Evolutionary conservation across 768 basidiomycete genomes (phyloP), one percentile per base, ranked within the genome.

Genomic region (Mrakia frigida): DNA sequence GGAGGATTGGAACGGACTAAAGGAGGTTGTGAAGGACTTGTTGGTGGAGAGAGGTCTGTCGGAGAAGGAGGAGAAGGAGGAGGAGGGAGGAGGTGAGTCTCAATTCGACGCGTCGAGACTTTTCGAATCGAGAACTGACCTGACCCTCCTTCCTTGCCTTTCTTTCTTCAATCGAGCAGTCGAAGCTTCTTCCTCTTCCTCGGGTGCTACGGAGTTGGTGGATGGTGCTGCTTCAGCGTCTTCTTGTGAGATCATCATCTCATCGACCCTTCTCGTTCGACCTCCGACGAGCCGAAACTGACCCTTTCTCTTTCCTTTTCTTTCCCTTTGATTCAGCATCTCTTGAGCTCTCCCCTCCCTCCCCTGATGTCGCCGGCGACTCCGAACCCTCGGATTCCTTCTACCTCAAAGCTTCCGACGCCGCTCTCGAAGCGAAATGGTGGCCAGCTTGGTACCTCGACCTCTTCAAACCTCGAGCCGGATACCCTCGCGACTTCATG

Each of bases 361-460:
- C 69, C 1, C n/a, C 3, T 9, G 52, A 59, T 1, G 33, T 10
- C 53, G 52, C 59, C 35, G 70, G 39, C 5, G 70, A 72, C 3
- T 43, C 18, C 35, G 37, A 68, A 13, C 52, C 70, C 5, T 33
- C 50, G 7, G 50, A 37, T 23, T 0, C 1, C 35, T 39, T 72
- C 28, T 50, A 72, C 35, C 31, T 72, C 23, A 28, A 46, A 13
- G 52, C 76, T 25, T 75, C 73, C 28, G 23, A 52, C 31, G 72
- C 77, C n/a, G 75, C 74, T 37, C 70, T 77, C 60, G 80, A 78
- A 37, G 80, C 80, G 3, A 11, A 60, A 3, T 78, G 77, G n/a
- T 98, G 95, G 94, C 96, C 95, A 0, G 92, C 92, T 82, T 98
- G 97, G 97, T 99, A 92, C 81, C 94, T 91, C 92, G 94, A 98